Evolutionary conservation across 345 rosid species (phyloP).

Genomic region (Boechera stricta): DNA sequence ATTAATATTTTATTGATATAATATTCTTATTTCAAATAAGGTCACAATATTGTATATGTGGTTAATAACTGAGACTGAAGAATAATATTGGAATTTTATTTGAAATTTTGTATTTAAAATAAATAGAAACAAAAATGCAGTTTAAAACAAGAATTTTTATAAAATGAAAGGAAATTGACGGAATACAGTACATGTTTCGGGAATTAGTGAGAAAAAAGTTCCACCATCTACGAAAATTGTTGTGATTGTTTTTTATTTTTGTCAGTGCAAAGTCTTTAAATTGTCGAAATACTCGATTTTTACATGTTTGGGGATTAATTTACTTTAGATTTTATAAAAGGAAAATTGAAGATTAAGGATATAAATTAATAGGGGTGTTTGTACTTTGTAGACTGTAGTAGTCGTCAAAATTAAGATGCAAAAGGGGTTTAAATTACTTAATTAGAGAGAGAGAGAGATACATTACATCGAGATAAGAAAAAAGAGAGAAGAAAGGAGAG

Average conservation of each 20-base stretch:
- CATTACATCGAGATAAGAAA: slow-evolving; percentile 36
- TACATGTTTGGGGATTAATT: neutral
- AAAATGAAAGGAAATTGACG: neutral
- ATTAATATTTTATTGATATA: neutral
- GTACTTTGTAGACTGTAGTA: neutral
- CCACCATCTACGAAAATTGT: neutral
- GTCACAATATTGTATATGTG: neutral
- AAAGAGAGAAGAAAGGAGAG: slow-evolving; percentile 24
- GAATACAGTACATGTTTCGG: neutral
- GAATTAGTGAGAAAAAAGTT: neutral
- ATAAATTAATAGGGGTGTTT: neutral
- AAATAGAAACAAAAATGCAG: neutral
- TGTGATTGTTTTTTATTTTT: neutral
- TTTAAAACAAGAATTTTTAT: neutral
- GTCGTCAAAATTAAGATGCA: neutral
- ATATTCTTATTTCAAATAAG: neutral
- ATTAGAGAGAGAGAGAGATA: neutral
- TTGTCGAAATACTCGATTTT: neutral
- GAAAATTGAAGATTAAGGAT: neutral
- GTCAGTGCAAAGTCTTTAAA: neutral
- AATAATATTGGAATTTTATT: no score
- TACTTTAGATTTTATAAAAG: neutral
- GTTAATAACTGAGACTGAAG: no score
- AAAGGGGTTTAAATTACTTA: neutral
- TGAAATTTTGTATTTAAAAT: no score